Percentiles rank a stretch among this genome's conserved stretches.
Conservation (phyloP, 2,329 filamentous ascomycete genomes). For the Hymenoscyphus occultus region DNA sequence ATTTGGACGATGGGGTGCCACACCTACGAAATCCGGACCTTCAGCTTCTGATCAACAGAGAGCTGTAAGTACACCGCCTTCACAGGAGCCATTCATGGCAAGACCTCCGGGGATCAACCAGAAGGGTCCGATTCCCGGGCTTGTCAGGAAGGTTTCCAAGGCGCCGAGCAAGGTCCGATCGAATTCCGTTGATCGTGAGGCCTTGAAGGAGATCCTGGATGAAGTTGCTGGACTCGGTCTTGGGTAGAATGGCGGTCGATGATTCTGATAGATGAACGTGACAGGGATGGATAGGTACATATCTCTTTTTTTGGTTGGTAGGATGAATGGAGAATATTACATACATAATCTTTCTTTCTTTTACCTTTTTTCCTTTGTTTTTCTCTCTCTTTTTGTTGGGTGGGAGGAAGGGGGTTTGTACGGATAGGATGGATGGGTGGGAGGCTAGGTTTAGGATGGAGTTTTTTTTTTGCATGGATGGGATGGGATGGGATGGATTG, state of each 20-base stretch:
- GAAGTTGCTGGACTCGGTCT: conserved; percentile 17
- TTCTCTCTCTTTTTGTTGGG: too few species aligned
- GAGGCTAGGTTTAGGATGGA: too few species aligned
- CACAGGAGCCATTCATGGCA: conserved; percentile 38
- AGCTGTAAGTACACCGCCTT: conserved; percentile 34
- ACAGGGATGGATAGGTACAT: neutral
- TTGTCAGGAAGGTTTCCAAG: conserved; percentile 46
- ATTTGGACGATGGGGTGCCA: conserved; percentile 59
- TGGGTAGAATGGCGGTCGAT: neutral
- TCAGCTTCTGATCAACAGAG: conserved; percentile 22
- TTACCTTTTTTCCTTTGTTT: too few species aligned
- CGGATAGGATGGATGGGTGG: too few species aligned
- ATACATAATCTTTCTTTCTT: too few species aligned
- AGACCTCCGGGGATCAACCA: conserved; percentile 76
- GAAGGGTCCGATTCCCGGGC: conserved; percentile 69
- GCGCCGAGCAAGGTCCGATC: conserved; percentile 34
- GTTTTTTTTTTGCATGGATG: too few species aligned
- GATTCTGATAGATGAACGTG: neutral
- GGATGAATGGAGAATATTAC: too few species aligned
- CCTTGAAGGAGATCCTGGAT: conserved; percentile 31
- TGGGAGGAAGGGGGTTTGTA: too few species aligned
- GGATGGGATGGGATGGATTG: too few species aligned
- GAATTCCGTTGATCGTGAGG: conserved; percentile 32
- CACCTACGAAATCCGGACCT: conserved; percentile 41
- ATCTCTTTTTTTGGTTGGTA: neutral